Percentiles rank a stretch among this genome's conserved stretches.
Evolutionary conservation across 768 basidiomycete genomes (phyloP).

Genomic region (Rhodotorula babjevae): DNA sequence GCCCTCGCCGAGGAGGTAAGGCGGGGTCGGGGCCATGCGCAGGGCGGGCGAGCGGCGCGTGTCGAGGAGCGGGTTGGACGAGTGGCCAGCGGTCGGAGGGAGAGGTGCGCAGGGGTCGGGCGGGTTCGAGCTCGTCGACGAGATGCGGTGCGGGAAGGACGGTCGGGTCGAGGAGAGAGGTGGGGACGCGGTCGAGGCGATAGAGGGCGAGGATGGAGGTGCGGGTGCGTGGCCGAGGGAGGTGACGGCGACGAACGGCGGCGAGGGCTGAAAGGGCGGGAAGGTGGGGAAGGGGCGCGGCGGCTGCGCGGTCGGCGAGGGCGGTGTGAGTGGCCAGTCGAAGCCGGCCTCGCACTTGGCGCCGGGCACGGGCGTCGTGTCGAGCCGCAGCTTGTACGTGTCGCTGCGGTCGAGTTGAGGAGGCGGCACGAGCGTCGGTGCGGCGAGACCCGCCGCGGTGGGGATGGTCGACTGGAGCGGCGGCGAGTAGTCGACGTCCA

Average conservation of each 20-base stretch:
- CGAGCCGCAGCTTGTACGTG: background rate
- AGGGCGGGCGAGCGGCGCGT: constrained; percentile 17
- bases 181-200: background rate
- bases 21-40: constrained; percentile 3
- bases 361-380: background rate
- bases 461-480: background rate
- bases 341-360: background rate
- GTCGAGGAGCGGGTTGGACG: constrained; percentile 30
- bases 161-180: background rate
- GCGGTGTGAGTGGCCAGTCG: background rate
- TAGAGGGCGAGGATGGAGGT: background rate
- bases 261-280: background rate
- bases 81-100: constrained; percentile 18
- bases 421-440: too few relatives aligned
- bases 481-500: constrained; percentile 4
- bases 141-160: background rate
- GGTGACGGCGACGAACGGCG: background rate
- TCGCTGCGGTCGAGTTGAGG: background rate
- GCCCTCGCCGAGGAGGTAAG: constrained; percentile 40
- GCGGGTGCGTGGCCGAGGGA: background rate
- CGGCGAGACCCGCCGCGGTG: rapidly evolving
- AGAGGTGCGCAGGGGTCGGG: background rate
- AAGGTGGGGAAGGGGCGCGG: background rate
- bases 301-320: background rate
- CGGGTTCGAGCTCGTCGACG: background rate